Evolutionary conservation across 169 alveolate genomes (phyloP).

Genomic region (Sarcocystis neurona): DNA sequence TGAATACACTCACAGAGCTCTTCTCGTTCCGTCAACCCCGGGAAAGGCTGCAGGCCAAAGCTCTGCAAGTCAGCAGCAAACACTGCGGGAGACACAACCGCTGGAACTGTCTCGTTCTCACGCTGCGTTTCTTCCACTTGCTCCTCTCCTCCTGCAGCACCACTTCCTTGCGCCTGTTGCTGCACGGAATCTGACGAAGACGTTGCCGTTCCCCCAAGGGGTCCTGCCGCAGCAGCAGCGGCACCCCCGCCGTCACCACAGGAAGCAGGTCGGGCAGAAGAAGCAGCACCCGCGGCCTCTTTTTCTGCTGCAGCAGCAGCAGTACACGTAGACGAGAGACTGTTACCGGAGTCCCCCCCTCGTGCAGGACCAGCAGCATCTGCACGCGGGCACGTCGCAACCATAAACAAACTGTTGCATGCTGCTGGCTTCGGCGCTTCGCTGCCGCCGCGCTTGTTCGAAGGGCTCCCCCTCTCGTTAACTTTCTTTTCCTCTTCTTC

Average conservation of each 20-base stretch:
- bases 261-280: too few relatives aligned
- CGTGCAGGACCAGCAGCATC: too few relatives aligned
- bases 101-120: too few relatives aligned
- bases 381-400: too few relatives aligned
- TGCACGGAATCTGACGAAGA: too few relatives aligned
- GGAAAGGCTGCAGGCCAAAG: background rate
- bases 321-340: background rate
- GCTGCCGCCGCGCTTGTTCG: background rate
- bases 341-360: background rate
- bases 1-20: constrained; percentile 24
- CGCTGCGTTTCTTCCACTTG: too few relatives aligned
- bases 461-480: background rate
- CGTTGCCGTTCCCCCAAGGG: too few relatives aligned
- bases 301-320: background rate
- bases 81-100: background rate
- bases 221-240: too few relatives aligned
- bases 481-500: background rate
- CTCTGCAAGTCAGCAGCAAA: background rate
- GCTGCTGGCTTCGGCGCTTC: too few relatives aligned
- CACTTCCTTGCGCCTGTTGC: too few relatives aligned
- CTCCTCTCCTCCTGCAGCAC: too few relatives aligned
- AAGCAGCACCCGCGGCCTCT: background rate
- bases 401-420: background rate
- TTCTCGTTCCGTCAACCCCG: background rate
- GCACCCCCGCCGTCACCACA: too few relatives aligned